Evolutionary conservation across 2,329 filamentous ascomycete species (phyloP).

Genomic region (Verticillium zaregamsianum): DNA sequence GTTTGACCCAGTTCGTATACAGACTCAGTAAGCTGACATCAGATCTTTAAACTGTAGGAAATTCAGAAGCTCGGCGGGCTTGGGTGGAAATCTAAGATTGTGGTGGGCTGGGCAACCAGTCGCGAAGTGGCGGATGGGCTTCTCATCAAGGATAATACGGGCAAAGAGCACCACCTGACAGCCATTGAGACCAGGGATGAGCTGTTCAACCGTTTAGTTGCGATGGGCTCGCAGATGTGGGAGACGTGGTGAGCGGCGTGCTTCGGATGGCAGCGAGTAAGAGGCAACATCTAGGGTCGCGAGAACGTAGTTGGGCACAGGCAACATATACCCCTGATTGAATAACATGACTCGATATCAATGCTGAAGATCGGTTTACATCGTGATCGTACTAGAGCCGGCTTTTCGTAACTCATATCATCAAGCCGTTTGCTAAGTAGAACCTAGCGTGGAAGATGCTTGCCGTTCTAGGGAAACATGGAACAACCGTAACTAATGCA

Average conservation of each 20-base stretch:
- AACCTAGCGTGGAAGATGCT: too few species aligned
- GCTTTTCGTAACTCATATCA: too few species aligned
- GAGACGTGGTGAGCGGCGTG: slow-evolving; percentile 56
- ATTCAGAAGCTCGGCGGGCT: slow-evolving; percentile 76
- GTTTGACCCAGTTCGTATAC: background rate
- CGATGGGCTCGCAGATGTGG: slow-evolving; percentile 81
- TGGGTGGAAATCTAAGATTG: slow-evolving; percentile 79
- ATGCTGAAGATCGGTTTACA: too few species aligned
- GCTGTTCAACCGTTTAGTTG: slow-evolving; percentile 73
- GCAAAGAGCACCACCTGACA: slow-evolving; percentile 58
- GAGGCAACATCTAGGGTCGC: background rate
- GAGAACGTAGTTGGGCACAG: background rate
- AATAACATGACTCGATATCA: too few species aligned
- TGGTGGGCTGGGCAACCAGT: slow-evolving; percentile 75
- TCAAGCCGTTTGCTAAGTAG: too few species aligned
- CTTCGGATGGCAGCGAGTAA: too few species aligned
- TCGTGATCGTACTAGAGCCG: too few species aligned
- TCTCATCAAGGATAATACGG: slow-evolving; percentile 56
- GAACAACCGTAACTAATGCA: too few species aligned
- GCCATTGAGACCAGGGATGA: slow-evolving; percentile 71
- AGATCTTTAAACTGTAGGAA: slow-evolving; percentile 32
- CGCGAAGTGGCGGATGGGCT: slow-evolving; percentile 73
- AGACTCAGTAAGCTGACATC: background rate
- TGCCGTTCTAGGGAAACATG: too few species aligned
- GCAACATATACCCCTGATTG: background rate